These are phyloP conservation scores for Solanum medicagineum DNA, from an alignment of 257 asterid genomes.

Conservation along the genomic window DNA sequence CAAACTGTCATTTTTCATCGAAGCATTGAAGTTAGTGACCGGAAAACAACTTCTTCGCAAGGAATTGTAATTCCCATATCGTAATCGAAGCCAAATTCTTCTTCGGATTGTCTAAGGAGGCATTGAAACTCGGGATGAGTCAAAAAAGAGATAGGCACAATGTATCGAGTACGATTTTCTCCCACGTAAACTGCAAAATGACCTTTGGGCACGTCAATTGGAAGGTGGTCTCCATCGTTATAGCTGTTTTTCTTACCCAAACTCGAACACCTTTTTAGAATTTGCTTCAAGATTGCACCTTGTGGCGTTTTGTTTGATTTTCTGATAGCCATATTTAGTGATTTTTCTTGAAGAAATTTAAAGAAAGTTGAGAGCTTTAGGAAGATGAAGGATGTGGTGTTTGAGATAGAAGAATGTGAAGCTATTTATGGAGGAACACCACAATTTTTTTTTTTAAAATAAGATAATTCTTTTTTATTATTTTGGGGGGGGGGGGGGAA, in stretches of 20 bases:
- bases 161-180: slow-evolving; percentile 26
- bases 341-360: background rate
- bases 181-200: slow-evolving; percentile 46
- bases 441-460: background rate
- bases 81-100: slow-evolving; percentile 41
- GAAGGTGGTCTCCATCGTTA: slow-evolving; percentile 19
- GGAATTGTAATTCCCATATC: slow-evolving; percentile 43
- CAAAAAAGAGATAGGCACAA: slow-evolving; percentile 32
- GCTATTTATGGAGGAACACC: slow-evolving; percentile 35
- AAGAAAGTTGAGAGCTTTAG: background rate
- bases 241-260: slow-evolving; percentile 26
- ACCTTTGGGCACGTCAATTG: slow-evolving; percentile 36
- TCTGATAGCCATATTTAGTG: slow-evolving; percentile 19
- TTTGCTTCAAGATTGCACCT: slow-evolving; percentile 24
- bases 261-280: slow-evolving; percentile 33
- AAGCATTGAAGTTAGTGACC: slow-evolving; percentile 35
- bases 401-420: background rate
- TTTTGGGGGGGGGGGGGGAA: background rate
- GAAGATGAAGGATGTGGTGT: background rate
- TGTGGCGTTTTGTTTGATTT: slow-evolving; percentile 29
- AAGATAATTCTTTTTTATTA: background rate
- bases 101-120: slow-evolving; percentile 31
- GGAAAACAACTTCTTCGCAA: slow-evolving; percentile 37
- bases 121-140: slow-evolving; percentile 33
- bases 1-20: background rate